Conservation (phyloP, 202 grass and related monocot species). For the Hordeum pubiflorum region DNA sequence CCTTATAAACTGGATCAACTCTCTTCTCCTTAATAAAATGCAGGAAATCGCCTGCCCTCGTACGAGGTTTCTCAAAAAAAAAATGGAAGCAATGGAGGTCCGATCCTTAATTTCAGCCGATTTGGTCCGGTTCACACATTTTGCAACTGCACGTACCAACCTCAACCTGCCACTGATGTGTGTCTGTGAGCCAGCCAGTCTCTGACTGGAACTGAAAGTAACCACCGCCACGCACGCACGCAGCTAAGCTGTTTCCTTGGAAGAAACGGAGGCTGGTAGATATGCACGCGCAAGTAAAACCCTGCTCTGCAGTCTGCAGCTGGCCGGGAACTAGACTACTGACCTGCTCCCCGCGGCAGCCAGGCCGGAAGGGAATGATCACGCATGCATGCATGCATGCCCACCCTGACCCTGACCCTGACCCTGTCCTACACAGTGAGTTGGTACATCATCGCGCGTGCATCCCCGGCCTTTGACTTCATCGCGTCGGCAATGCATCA, state of each 20-base stretch:
- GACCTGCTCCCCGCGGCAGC: not conserved
- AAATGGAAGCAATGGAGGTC: too few species aligned
- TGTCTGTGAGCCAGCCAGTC: not conserved
- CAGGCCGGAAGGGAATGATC: not conserved
- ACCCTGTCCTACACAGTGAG: not conserved
- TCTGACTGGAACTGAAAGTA: not conserved
- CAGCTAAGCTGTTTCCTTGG: too few species aligned
- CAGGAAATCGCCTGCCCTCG: too few species aligned
- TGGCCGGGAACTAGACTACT: not conserved
- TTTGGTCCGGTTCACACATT: too few species aligned
- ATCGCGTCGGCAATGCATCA: not conserved
- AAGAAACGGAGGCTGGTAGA: too few species aligned
- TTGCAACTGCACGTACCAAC: not conserved
- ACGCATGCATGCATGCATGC: not conserved
- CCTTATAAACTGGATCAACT: too few species aligned
- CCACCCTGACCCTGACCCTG: not conserved
- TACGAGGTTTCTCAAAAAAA: too few species aligned
- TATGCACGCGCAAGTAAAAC: conserved; percentile 2
- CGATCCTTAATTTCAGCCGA: too few species aligned
- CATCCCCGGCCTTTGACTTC: not conserved
- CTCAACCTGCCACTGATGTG: not conserved
- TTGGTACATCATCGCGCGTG: not conserved
- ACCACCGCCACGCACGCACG: not conserved
- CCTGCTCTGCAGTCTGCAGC: not conserved
- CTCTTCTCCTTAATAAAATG: too few species aligned